Conservation (phyloP, 306 rosid species). For the Begonia masoniana region DNA sequence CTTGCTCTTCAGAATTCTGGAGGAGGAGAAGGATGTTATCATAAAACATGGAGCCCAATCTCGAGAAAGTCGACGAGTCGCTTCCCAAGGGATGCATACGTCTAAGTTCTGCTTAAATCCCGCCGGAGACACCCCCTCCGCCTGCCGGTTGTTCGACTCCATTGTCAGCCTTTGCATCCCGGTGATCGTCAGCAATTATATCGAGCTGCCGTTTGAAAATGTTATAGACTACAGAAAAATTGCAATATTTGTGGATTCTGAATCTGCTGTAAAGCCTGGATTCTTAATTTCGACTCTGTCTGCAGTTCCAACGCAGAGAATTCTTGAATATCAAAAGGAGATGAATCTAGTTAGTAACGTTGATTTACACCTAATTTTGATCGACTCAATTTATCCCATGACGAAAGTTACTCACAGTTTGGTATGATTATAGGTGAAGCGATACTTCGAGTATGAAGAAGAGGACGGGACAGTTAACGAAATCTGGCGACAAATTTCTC, state of each 20-base stretch:
- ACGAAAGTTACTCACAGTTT: too few species aligned
- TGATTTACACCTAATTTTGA: too few species aligned
- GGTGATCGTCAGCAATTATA: slow-evolving; percentile 64
- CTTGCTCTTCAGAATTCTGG: slow-evolving; percentile 64
- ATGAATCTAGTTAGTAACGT: slow-evolving; percentile 50
- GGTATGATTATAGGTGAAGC: slow-evolving; percentile 38
- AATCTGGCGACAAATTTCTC: slow-evolving; percentile 85
- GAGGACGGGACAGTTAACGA: slow-evolving; percentile 52
- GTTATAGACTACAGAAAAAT: slow-evolving; percentile 72
- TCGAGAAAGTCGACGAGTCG: slow-evolving; percentile 80
- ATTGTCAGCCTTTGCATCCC: slow-evolving; percentile 90
- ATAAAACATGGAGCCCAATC: slow-evolving; percentile 91
- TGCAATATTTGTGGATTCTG: slow-evolving; percentile 67
- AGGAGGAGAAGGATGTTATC: slow-evolving; percentile 51
- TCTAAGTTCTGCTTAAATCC: slow-evolving; percentile 93
- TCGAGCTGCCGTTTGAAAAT: slow-evolving; percentile 93
- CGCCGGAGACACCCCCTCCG: slow-evolving; percentile 98
- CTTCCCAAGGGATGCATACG: slow-evolving; percentile 87
- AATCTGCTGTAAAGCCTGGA: slow-evolving; percentile 54
- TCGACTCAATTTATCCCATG: too few species aligned
- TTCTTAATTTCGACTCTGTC: slow-evolving; percentile 54
- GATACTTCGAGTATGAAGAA: slow-evolving; percentile 50
- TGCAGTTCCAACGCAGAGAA: slow-evolving; percentile 32
- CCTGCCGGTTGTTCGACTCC: slow-evolving; percentile 90
- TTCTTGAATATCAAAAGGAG: slow-evolving; percentile 70